Percentiles rank a stretch among this genome's conserved stretches.
Conservation (phyloP, 202 grass and related monocot species). For the Tripidium arundinaceum region DNA sequence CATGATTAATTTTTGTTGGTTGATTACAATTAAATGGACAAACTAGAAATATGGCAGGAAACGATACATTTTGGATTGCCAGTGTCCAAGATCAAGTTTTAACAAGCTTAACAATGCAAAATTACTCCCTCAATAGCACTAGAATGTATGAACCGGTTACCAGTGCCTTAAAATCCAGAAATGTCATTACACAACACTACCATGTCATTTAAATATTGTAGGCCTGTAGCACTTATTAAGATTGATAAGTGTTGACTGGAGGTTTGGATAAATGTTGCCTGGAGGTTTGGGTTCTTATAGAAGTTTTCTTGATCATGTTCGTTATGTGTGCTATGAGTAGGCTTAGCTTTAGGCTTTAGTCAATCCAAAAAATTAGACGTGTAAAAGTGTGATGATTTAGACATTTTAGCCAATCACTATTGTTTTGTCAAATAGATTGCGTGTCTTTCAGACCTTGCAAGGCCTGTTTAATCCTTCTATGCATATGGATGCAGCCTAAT, state of each 20-base stretch:
- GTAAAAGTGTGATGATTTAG: neutral
- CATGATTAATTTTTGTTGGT: slow-evolving; percentile 4
- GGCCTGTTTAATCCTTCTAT: neutral
- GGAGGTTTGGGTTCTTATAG: neutral
- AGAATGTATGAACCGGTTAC: neutral
- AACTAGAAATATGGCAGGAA: slow-evolving; percentile 1
- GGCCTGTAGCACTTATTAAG: neutral
- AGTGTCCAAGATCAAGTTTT: neutral
- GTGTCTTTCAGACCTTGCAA: neutral
- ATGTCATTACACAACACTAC: neutral
- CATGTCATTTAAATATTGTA: neutral
- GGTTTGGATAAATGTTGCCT: neutral
- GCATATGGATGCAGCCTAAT: neutral
- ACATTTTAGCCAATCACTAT: neutral
- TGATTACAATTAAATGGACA: neutral
- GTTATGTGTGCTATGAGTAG: neutral
- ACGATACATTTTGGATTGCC: neutral
- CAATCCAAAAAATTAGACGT: neutral
- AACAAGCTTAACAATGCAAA: neutral
- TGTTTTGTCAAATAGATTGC: neutral
- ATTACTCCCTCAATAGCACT: neutral
- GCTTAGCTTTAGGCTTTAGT: neutral
- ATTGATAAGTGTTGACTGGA: neutral
- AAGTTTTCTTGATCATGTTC: neutral
- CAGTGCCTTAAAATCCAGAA: neutral